Evolutionary conservation across 352 stramenopile species (phyloP).

Genomic region (Pythium coloratum): DNA sequence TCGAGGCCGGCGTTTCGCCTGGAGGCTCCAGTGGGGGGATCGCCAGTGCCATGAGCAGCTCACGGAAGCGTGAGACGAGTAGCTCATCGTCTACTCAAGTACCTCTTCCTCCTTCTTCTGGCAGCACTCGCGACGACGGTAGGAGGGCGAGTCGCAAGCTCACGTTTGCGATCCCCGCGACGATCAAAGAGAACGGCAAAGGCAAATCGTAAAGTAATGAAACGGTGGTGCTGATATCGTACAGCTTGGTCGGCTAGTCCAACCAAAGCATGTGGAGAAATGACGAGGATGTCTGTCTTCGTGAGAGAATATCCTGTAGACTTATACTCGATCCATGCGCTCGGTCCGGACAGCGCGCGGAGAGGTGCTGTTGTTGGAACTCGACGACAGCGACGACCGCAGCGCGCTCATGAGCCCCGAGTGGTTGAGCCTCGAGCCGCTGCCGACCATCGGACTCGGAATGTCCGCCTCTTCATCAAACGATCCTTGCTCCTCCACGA

Average conservation of each 20-base stretch:
- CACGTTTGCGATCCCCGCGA: constrained; percentile 29
- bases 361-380: constrained; percentile 20
- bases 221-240: constrained; percentile 17
- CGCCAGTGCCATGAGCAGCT: background rate
- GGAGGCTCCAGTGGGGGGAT: background rate
- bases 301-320: constrained; percentile 6
- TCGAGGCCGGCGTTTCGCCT: constrained; percentile 22
- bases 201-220: constrained; percentile 2
- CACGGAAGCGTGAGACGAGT: constrained; percentile 29
- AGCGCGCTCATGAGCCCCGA: constrained; percentile 61
- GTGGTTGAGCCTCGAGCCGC: constrained; percentile 47
- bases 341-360: constrained; percentile 44
- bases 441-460: constrained; percentile 46
- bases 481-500: constrained; percentile 66
- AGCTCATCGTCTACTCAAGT: background rate
- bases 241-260: constrained; percentile 30
- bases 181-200: constrained; percentile 22
- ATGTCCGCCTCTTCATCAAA: constrained; percentile 42
- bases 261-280: constrained; percentile 22
- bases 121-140: background rate
- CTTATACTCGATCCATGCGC: constrained; percentile 69
- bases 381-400: constrained; percentile 41
- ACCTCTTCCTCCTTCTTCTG: constrained; percentile 1
- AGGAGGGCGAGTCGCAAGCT: constrained; percentile 26
- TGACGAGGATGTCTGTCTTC: background rate